Percentiles rank a stretch among this genome's conserved stretches.
Evolutionary conservation across 306 rosid species (phyloP).

Genomic region (Datisca glomerata): DNA sequence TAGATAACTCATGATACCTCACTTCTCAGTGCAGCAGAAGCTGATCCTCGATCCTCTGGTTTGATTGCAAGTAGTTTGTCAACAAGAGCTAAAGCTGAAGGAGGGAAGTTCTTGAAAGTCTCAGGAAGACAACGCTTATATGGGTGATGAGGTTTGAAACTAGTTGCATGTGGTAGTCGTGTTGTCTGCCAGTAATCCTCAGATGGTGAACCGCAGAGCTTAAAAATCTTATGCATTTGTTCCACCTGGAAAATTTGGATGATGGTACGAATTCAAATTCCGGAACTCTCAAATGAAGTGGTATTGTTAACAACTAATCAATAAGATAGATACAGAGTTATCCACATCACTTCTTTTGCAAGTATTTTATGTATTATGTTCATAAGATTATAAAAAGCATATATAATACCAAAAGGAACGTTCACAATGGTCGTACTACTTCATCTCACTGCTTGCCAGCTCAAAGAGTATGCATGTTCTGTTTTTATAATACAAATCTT

Average conservation of each 20-base stretch:
- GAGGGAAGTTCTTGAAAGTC: slow-evolving; percentile 43
- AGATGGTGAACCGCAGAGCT: slow-evolving; percentile 89
- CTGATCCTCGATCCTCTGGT: slow-evolving; percentile 63
- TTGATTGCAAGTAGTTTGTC: slow-evolving; percentile 63
- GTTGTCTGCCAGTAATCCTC: slow-evolving; percentile 75
- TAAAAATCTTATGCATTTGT: slow-evolving; percentile 92
- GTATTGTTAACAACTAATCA: no score
- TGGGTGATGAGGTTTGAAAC: slow-evolving; percentile 73
- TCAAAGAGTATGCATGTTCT: no score
- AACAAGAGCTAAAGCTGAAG: slow-evolving; percentile 56
- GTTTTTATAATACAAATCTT: no score
- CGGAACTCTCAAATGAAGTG: neutral
- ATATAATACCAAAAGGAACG: no score
- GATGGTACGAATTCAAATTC: neutral
- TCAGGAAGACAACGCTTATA: slow-evolving; percentile 51
- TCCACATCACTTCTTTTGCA: no score
- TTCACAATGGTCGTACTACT: no score
- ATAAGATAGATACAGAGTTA: no score
- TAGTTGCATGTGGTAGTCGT: slow-evolving; percentile 71
- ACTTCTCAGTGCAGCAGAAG: slow-evolving; percentile 51
- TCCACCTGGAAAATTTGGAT: slow-evolving; percentile 50
- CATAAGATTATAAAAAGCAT: no score
- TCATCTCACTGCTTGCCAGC: no score
- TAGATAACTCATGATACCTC: slow-evolving; percentile 29
- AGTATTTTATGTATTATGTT: no score